Conservation (phyloP, 805 yeast species). For the Candida wancherniae region DNA sequence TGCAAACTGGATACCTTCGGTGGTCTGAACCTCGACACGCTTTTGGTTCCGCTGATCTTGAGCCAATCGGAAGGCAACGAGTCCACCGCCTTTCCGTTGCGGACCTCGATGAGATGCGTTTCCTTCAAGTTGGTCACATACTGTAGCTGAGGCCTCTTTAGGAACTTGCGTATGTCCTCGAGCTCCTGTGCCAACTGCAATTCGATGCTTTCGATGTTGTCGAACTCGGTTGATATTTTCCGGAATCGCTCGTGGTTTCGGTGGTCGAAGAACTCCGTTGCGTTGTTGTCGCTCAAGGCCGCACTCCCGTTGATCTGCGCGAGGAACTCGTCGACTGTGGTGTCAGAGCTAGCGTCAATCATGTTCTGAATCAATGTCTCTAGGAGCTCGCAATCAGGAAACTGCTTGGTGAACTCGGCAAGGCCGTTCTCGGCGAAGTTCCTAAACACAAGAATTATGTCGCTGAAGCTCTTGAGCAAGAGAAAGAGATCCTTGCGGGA, state of each 20-base stretch:
- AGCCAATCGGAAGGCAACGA: slow-evolving; percentile 72
- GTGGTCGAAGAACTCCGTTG: slow-evolving; percentile 43
- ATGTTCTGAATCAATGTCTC: slow-evolving; percentile 35
- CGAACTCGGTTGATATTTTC: slow-evolving; percentile 31
- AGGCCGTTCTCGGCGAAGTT: slow-evolving; percentile 11
- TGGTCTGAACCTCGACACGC: slow-evolving; percentile 69
- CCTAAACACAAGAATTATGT: slow-evolving; percentile 24
- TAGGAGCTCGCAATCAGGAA: slow-evolving; percentile 30
- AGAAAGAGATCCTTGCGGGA: slow-evolving; percentile 56
- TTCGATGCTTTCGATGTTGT: slow-evolving; percentile 42
- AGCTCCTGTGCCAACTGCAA: slow-evolving; percentile 50
- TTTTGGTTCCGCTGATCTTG: slow-evolving; percentile 62
- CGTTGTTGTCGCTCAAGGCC: slow-evolving; percentile 47
- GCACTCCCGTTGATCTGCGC: slow-evolving; percentile 48
- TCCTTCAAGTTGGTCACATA: slow-evolving; percentile 58
- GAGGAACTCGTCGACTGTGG: slow-evolving; percentile 33
- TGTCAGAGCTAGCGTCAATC: slow-evolving; percentile 24
- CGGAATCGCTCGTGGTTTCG: slow-evolving; percentile 29
- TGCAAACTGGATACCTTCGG: slow-evolving; percentile 51
- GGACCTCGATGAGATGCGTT: slow-evolving; percentile 72
- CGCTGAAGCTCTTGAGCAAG: slow-evolving; percentile 44
- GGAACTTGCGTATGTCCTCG: slow-evolving; percentile 33
- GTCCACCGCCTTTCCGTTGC: slow-evolving; percentile 50
- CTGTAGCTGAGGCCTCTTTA: slow-evolving; percentile 54
- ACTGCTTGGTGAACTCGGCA: slow-evolving; percentile 17